Base-by-base conservation (phyloP, 1,139 yeast genomes). In the Hemisphaericaspora subhashii region DNA sequence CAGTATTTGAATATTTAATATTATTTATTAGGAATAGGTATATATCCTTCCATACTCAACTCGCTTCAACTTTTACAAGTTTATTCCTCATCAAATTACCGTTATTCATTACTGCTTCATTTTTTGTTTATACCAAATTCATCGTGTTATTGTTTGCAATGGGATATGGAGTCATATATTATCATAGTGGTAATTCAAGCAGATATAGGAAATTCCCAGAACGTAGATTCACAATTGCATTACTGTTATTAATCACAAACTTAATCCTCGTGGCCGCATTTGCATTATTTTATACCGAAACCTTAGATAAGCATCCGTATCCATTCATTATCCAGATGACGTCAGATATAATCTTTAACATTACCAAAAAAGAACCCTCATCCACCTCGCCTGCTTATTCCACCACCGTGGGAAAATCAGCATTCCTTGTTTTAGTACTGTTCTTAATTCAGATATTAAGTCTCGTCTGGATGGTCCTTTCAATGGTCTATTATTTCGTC, bases 91-190 rank as follows among this genome's bases (percentile, higher is more conserved):
- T 29, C 9, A 29, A 18, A 18, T 14, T 29, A 4, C 15, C 32
- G 5, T 4, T 12, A 3, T 17, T 20, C n/a, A 8, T 31, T 14
- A 13, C 35, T 41, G 17, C 9, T 4, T 11, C 18, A 12, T 46
- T 44, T 31, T 21, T 21, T 7, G 26, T 39, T 12, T 42, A 50
- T 16, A 17, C 40, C 5, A 31, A 41, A 6, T 55, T 46, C 36
- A 44, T 54, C 28, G 38, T 55, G n/a, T 54, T 65, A 25, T 39
- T 66, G 23, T 65, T 68, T 42, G 46, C 68, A 29, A 66, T 66
- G 72, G 74, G 74, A 0, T 66, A 60, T 40, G 74, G 74, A 1
- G 70, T 66, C 3, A 49, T 67, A 15, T 68, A 63, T 43, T 60
- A 58, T 43, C 60, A 57, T 30, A 49, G 50, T 28, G 58, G 57